phyloP scores from a whole-genome alignment of 306 rosid species.

The Malus sieversii region DNA sequence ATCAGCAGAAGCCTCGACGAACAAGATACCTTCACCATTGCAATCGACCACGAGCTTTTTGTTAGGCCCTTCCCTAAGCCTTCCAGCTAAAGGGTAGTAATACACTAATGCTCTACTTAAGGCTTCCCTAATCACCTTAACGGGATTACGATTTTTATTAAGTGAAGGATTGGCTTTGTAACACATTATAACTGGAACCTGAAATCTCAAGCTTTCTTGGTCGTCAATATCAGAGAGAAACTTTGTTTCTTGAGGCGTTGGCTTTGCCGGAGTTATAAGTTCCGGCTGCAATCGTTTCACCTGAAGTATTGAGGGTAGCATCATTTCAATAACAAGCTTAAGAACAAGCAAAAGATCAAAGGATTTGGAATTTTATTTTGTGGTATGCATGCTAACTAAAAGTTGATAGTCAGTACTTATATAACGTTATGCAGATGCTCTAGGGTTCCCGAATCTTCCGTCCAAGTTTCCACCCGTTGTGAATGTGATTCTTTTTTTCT shows the following conservation, averaged over 20 bases:
- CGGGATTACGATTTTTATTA: neutral
- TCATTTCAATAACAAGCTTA: neutral
- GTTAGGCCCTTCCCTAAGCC: conserved; percentile 16
- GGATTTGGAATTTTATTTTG: neutral
- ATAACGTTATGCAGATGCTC: no score
- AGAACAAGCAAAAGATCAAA: neutral
- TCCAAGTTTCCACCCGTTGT: no score
- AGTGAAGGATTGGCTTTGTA: neutral
- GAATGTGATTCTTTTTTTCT: no score
- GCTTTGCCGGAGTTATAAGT: conserved; percentile 4
- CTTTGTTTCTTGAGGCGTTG: conserved; percentile 25
- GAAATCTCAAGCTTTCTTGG: conserved; percentile 13
- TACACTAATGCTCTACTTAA: conserved; percentile 14
- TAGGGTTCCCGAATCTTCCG: no score
- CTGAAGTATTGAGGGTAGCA: neutral
- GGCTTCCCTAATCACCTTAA: conserved; percentile 10
- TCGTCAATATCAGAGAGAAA: conserved; percentile 29
- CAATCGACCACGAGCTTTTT: conserved; percentile 24
- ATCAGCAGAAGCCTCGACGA: conserved; percentile 12
- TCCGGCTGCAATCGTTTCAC: conserved; percentile 10
- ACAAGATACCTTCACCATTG: conserved; percentile 23
- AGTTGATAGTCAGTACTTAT: no score
- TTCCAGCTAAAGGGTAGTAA: conserved; percentile 34
- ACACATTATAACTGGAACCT: neutral
- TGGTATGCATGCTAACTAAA: neutral